Conservation (phyloP, 2,329 filamentous ascomycete genomes). For the Fonsecaea erecta region DNA sequence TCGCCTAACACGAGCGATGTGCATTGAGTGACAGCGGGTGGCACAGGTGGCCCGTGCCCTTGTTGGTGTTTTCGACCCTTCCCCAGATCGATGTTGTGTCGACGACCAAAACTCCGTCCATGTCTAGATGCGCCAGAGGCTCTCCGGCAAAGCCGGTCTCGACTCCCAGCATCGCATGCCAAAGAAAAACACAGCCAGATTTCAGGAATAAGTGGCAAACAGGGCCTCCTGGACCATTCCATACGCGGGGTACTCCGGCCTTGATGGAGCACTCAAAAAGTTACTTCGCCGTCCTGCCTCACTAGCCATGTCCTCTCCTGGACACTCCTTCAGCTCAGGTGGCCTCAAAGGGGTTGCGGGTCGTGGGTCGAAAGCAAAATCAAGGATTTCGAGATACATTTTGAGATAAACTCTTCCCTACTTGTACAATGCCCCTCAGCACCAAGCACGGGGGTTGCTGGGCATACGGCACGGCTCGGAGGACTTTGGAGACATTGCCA, state of each 20-base stretch:
- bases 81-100: background rate
- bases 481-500: slow-evolving; percentile 1
- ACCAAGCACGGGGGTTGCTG: background rate
- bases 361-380: background rate
- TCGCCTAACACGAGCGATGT: slow-evolving; percentile 9
- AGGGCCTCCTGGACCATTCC: background rate
- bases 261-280: background rate
- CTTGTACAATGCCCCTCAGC: background rate
- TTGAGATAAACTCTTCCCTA: background rate
- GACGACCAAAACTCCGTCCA: background rate
- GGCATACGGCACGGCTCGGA: slow-evolving; percentile 2
- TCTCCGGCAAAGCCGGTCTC: too few relatives aligned
- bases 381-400: background rate
- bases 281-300: background rate
- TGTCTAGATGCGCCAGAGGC: background rate
- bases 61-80: background rate
- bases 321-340: slow-evolving; percentile 1
- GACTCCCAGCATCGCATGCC: background rate
- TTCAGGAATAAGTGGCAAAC: background rate
- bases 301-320: background rate
- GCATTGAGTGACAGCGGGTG: background rate
- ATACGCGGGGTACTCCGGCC: background rate
- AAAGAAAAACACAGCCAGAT: background rate
- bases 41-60: background rate
- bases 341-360: background rate